Conservation (phyloP, 192 early-diverging fungal species). For the Podila horticola region DNA sequence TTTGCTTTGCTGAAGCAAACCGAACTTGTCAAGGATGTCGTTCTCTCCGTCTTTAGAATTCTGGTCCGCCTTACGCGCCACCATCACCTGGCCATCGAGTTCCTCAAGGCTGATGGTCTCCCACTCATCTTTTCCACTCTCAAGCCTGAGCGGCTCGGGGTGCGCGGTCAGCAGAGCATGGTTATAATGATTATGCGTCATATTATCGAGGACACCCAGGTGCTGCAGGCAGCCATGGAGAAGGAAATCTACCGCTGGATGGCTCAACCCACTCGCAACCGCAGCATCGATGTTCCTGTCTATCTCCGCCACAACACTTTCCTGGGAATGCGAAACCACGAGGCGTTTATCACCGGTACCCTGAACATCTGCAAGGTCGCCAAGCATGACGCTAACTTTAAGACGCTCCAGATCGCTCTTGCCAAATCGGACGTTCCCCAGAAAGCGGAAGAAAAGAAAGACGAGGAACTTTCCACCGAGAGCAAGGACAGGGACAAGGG, state of each 20-base stretch:
- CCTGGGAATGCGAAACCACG: constrained; percentile 74
- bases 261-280: constrained; percentile 67
- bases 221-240: constrained; percentile 76
- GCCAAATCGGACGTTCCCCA: constrained; percentile 31
- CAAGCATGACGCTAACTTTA: constrained; percentile 69
- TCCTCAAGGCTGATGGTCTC: constrained; percentile 77
- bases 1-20: constrained; percentile 51
- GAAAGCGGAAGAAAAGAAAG: constrained; percentile 6
- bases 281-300: constrained; percentile 72
- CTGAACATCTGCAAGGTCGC: constrained; percentile 72
- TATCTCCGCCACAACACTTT: constrained; percentile 76
- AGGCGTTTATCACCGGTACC: constrained; percentile 73
- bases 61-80: constrained; percentile 85
- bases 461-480: constrained; percentile 32
- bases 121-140: constrained; percentile 68
- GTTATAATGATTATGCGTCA: constrained; percentile 91
- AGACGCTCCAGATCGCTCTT: constrained; percentile 69
- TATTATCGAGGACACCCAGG: constrained; percentile 76
- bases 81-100: constrained; percentile 67
- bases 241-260: constrained; percentile 82
- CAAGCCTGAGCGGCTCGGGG: constrained; percentile 68
- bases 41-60: constrained; percentile 80
- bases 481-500: constrained; percentile 28
- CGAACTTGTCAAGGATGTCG: constrained; percentile 57
- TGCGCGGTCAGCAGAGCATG: constrained; percentile 83